Base-by-base conservation (phyloP, 257 asterid species). In the Parsonsia alboflavescens region DNA sequence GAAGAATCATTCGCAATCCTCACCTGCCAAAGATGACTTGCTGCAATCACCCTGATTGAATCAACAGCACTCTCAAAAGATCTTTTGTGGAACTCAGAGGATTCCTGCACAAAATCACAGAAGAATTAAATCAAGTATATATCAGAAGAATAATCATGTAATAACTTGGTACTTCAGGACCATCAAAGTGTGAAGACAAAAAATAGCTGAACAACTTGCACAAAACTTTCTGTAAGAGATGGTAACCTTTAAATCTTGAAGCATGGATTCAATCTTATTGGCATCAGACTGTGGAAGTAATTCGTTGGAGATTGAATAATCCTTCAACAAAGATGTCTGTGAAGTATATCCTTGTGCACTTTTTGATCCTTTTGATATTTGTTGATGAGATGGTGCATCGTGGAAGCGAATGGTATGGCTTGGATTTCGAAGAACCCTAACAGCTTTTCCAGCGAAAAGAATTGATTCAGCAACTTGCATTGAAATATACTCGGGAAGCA, bases 21-120 rank as follows among this genome's bases (percentile, higher is more conserved):
- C 72, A 92, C 97, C 99, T 95, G 97, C 98, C 99, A 92, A 83
- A 95, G 99, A 86, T 88, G 97, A 86, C 89, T 89, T 22, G 98
- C 99, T 64, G 99, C 97, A 85, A 95, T 91, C n/a, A 91, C 85
- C 81, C 89, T 91, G 52, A 93, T 93, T 71, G 96, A 84, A 86
- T 88, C 90, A 69, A 95, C 80, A 0, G 92, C 90, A 72, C 84
- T 88, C 84, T 95, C 98, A 84, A 92, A 95, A 62, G 96, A 90
- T 87, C 98, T 86, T 86, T 87, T 92, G 76, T 89, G 98, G 83
- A 92, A 95, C 84, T 95, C 99, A 36, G 98, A 89, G 0, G 94
- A 88, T 75, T 93, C 98, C 98, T 92, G 82, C 79, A 82, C 73
- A 81, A 65, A 46, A 80, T 68, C 52, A 79, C 80, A 58, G 70